Evolutionary conservation across 2,329 filamentous ascomycete genomes (phyloP), one percentile per base, ranked within the genome.

Genomic region (Acrocalymma vagum): DNA sequence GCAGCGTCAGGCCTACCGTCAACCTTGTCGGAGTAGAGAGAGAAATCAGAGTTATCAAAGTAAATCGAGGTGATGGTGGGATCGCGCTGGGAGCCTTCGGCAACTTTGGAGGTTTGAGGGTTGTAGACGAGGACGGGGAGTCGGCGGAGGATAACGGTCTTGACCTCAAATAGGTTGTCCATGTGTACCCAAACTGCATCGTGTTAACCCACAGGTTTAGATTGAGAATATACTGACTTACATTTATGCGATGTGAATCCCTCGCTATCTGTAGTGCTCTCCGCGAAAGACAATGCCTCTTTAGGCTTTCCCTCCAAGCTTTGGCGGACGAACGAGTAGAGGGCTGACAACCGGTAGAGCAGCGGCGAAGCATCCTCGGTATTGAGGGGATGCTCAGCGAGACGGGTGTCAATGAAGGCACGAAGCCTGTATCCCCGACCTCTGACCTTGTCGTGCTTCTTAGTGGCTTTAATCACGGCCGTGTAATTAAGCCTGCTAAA

Each of bases 401-500:
- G 75, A 60, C 89, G 88, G 60, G 96, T 87, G 73, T 96, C 89
- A 72, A 97, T 85, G 76, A 97, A 85, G 18, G 94, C 92, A 16
- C 90, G 85, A 55, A 97, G 88, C 68, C 87, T 90, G 77, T 97
- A 97, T 37, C 85, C 81, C 53, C 85, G 81, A 40, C 92, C 92
- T 54, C 93, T 83, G 75, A 93, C 95, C 55, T 94, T 88, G 72
- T 99, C 94, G 73, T 99, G 94, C 76, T 99, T 99, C 84, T 99
- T 99, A 41, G 91, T 91, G 31, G 95, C 95, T 79, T 99, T 99
- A 65, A 96, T 81, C 72, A 97, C 96, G 31, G 91, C 94, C 5
- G 94, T 96, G 72, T 96, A 99, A 75, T 99, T 99, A 75, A 96
- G 86, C 52, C 87, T 88, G 71, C 90, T 94, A 74, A 94, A 99